phyloP scores from a whole-genome alignment of 1,284 basidiomycete genomes.

The Puccinia polysora region DNA sequence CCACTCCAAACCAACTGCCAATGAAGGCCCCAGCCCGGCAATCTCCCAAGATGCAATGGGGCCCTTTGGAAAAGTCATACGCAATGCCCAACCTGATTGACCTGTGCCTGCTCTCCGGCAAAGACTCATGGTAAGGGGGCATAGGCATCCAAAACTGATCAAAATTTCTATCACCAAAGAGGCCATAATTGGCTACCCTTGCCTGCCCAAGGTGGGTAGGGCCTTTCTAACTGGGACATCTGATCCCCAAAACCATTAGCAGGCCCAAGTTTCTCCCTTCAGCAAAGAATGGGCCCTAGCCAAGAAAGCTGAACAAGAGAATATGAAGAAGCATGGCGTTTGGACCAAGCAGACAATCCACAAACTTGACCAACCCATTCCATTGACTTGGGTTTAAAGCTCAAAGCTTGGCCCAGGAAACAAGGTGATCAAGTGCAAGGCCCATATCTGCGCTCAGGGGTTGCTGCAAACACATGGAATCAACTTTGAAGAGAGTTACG shows the following conservation, averaged over 20 bases:
- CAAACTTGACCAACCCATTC: background rate
- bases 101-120: no score
- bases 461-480: background rate
- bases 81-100: no score
- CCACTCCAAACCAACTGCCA: no score
- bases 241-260: background rate
- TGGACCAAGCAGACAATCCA: background rate
- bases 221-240: no score
- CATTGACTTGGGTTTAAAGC: background rate
- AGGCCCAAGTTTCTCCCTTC: background rate
- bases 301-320: background rate
- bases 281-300: background rate
- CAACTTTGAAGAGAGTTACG: background rate
- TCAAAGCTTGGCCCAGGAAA: background rate
- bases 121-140: no score
- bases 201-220: no score
- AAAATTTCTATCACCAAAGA: no score
- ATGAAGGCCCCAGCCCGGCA: no score
- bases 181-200: no score
- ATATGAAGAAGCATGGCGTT: background rate
- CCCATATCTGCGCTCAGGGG: background rate
- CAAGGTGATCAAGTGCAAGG: background rate
- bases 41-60: no score
- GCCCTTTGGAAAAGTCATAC: no score
- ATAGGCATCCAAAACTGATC: no score